Base-by-base conservation (phyloP, 2,329 filamentous ascomycete genomes). In the Fusarium denticulatum region DNA sequence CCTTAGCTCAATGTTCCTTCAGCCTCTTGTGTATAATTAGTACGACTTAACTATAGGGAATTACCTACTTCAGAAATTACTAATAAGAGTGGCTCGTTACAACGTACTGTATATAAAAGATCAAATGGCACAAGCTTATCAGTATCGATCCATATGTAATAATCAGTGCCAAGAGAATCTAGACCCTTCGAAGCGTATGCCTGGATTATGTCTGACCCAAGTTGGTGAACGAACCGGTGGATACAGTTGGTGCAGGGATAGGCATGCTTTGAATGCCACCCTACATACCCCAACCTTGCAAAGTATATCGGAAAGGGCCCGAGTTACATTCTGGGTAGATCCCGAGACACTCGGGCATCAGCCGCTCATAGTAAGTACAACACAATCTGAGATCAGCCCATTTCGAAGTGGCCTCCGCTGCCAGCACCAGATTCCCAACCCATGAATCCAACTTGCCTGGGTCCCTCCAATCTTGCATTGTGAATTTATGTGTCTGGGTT, bases 1-100 rank as follows among this genome's bases (percentile, higher is more conserved):
- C 4, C 24, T 15, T 12, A 12, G 7, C 20, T 37, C 20, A 9
- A 28, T 5, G 10, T 39, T n/a, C 4, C 8, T 28, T 7, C 34
- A 5, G 15, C 15, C 11, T 14, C 7, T 3, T 30, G 6, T 7
- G 1, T 22, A 11, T 13, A 7, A 12, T n/a, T 10, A n/a, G 20
- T 18, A 8, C 8, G 8, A 11, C 20, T 30, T 39, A 7, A 10
- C 7, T n/a, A 2, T 30, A 7, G 5, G 24, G 2, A 7, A n/a
- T 39, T 22, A 7, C 20, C 24, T n/a, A 4, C 14, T 30, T 40
- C 6, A 30, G 4, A 22, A 40, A 14, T 28, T 6, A 30, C 14
- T 14, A 3, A 28, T 3, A 18, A 28, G 34, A 37, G 7, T 12
- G 7, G 16, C 7, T 53, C 5, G 13, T 10, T 18, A n/a, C 6